phyloP scores from a whole-genome alignment of 1,139 yeast genomes.

The Blastobotrys elegans region DNA sequence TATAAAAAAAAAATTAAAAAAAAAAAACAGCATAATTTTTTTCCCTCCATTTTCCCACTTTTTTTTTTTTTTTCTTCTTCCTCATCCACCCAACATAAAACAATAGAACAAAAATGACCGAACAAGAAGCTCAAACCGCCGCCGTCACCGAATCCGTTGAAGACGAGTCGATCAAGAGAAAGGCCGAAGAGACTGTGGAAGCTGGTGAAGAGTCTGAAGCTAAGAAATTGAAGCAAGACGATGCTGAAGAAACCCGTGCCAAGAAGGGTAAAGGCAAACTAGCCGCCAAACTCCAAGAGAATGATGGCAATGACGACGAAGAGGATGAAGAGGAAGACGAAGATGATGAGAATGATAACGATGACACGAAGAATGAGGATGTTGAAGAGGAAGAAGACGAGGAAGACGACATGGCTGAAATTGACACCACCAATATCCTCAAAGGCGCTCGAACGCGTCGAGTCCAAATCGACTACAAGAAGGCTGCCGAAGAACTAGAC shows the following conservation, averaged over 20 bases:
- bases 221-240: slow-evolving; percentile 47
- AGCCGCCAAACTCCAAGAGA: slow-evolving; percentile 14
- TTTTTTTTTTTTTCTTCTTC: neutral
- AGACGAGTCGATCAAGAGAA: slow-evolving; percentile 21
- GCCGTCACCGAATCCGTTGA: slow-evolving; percentile 19
- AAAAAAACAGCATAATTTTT: neutral
- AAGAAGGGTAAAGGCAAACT: slow-evolving; percentile 23
- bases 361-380: slow-evolving; percentile 23
- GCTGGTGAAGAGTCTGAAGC: slow-evolving; percentile 21
- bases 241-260: slow-evolving; percentile 19
- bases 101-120: slow-evolving; percentile 16
- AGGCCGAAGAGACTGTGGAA: slow-evolving; percentile 17
- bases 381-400: slow-evolving; percentile 43
- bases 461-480: slow-evolving; percentile 76
- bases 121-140: slow-evolving; percentile 22
- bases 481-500: slow-evolving; percentile 73
- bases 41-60: neutral
- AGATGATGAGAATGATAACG: slow-evolving; percentile 30
- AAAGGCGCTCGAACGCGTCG: slow-evolving; percentile 92
- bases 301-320: slow-evolving; percentile 21
- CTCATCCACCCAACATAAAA: neutral
- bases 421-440: slow-evolving; percentile 80
- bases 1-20: no score
- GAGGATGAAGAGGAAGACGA: slow-evolving; percentile 38
- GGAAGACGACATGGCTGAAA: slow-evolving; percentile 78